Base-by-base conservation (phyloP, 2,329 filamentous ascomycete genomes). In the Aspergillus melleus region DNA sequence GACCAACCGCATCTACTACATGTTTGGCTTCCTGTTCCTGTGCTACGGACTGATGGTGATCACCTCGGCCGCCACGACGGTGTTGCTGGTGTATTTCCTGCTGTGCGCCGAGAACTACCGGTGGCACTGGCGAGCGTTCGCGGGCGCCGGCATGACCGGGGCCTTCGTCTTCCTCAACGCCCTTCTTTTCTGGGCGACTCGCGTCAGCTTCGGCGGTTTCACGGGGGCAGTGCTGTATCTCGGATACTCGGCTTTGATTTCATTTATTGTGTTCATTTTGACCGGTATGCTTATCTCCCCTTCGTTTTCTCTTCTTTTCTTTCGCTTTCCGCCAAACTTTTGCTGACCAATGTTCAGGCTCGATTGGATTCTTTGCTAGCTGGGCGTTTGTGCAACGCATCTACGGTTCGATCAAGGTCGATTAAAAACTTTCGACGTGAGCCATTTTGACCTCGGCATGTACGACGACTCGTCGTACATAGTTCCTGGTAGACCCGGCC, bases 1-100 rank as follows among this genome's bases (percentile, higher is more conserved):
- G 95, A 96, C 96, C 78, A 94, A 89, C 81, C 92, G 95, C 78
- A 95, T 99, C 66, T 99, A 99, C 83, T 99, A 99, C 84, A 99
- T 99, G 95, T 99, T 99, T 71, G 95, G 95, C 22, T 99, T 99
- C 84, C 82, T 99, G 39, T 99, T 99, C 83, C 85, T 99, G 58
- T 97, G 93, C 83, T 99, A 96, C 72, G 93, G 91, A 11, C 85
- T 99, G 53, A 97, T 99, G 92, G 92, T 98, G 68, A 90, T 96
- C 69, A 98, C 95, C 1, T 92, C 90, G 60, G 94, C 94, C 0
- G 89, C 93, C 0, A 94, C 96, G 46, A 98, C 95, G 0, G 88
- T 98, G 9, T 81, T 99, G 19, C 89, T 98, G 84, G 91, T 97
- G 0, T 99, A 99, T 79, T 98, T 98, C 81, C 76, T 99, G 68